Evolutionary conservation across 306 rosid genomes (phyloP).

Genomic region (Canavalia gladiata): DNA sequence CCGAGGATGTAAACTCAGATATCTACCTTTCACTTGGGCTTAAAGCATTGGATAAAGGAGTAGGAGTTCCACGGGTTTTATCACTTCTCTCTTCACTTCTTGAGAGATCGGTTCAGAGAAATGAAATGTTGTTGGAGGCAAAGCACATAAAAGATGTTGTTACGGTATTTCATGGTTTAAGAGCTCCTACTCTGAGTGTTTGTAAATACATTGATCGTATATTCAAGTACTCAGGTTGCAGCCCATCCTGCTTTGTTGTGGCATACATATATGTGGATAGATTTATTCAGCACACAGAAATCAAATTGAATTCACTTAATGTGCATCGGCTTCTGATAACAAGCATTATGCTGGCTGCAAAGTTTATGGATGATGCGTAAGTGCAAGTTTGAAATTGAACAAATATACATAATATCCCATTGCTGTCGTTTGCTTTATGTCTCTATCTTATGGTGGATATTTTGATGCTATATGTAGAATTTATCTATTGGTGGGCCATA

Average conservation of each 20-base stretch:
- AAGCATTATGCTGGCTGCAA: constrained; percentile 90
- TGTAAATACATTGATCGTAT: constrained; percentile 81
- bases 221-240: constrained; percentile 92
- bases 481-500: constrained; percentile 3
- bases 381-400: constrained; percentile 44
- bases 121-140: constrained; percentile 67
- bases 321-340: constrained; percentile 95
- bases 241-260: constrained; percentile 93
- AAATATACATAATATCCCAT: background rate
- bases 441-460: background rate
- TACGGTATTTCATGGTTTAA: constrained; percentile 84
- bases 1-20: constrained; percentile 60
- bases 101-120: constrained; percentile 77
- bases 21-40: constrained; percentile 77
- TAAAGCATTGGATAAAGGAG: constrained; percentile 62
- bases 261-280: constrained; percentile 85
- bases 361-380: constrained; percentile 93
- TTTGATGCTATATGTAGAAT: background rate
- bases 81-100: constrained; percentile 82
- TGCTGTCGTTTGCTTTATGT: background rate
- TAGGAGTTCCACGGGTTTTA: constrained; percentile 78
- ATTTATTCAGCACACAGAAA: constrained; percentile 64
- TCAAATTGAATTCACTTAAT: constrained; percentile 79
- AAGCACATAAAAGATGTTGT: constrained; percentile 59
- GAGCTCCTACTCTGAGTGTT: constrained; percentile 83